Evolutionary conservation across 495 filamentous ascomycete genomes (phyloP).

Genomic region (Sphaerosporella brunnea): DNA sequence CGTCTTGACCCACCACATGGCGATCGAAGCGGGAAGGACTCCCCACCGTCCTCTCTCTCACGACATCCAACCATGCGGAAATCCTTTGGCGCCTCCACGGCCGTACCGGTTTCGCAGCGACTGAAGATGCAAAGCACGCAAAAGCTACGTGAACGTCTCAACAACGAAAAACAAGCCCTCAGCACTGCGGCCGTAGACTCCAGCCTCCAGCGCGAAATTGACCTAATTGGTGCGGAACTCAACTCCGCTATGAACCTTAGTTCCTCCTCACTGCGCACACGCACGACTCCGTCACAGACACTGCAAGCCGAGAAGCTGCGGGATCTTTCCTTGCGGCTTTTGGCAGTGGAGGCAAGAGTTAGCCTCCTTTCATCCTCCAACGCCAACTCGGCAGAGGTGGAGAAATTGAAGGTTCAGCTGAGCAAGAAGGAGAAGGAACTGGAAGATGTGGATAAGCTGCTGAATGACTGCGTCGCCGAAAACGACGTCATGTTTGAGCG

Average conservation of each 20-base stretch:
- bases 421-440: slow-evolving; percentile 62
- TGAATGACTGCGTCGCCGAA: slow-evolving; percentile 48
- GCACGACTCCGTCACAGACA: neutral
- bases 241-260: slow-evolving; percentile 36
- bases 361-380: neutral
- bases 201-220: slow-evolving; percentile 55
- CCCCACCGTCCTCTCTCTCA: neutral
- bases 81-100: slow-evolving; percentile 25
- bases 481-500: slow-evolving; percentile 87
- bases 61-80: slow-evolving; percentile 8
- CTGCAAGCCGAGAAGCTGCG: slow-evolving; percentile 16
- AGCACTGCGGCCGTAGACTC: slow-evolving; percentile 39
- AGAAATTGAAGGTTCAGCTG: slow-evolving; percentile 35
- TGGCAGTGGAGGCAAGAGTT: slow-evolving; percentile 41
- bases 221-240: slow-evolving; percentile 70
- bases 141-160: slow-evolving; percentile 76
- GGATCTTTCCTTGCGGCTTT: slow-evolving; percentile 36
- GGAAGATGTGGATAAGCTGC: slow-evolving; percentile 76
- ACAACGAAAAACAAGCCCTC: slow-evolving; percentile 58
- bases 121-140: slow-evolving; percentile 78
- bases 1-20: neutral
- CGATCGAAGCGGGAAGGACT: neutral
- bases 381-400: slow-evolving; percentile 30
- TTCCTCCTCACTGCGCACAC: too few species aligned
- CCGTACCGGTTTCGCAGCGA: slow-evolving; percentile 38